Evolutionary conservation across 768 basidiomycete species (phyloP), one percentile per base, ranked within the genome.

Genomic region (Clavulina sp.): DNA sequence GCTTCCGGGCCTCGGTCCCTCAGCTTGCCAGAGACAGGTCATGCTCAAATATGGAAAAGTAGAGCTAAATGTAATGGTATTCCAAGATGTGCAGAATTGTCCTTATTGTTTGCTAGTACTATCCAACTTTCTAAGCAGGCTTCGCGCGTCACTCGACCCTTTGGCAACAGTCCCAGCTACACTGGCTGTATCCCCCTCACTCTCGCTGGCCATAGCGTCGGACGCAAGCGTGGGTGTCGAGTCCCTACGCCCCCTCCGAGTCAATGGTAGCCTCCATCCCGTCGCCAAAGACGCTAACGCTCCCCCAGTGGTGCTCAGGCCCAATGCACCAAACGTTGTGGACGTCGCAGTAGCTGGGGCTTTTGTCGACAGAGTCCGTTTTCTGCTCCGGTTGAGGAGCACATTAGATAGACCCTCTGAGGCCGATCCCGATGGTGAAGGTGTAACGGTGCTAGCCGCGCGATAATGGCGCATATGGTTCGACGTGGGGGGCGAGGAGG

Each of bases 351-450:
- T 53, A 2, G 52, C 33, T 31, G 48, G 40, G 9, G 52, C 40
- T 21, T 51, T 53, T 5, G 52, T 50, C 2, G 49, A 51, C 23
- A 72, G 68, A 36, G 79, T 77, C 54, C 80, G 68, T 50, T 75
- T 67, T 49, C 81, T 69, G 55, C 67, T 67, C 28, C 46, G 58
- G 29, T 28, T 58, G 23, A 62, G 62, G 52, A 62, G 60, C 52
- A 66, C 65, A 44, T 60, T 74, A 2, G 71, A 63, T 66, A 82
- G 70, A 6, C 76, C 81, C 23, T 81, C 80, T 13, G 76, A 70
- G 4, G 76, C 67, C 0, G 77, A 77, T 41, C 71, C 80, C 44
- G 76, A 73, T 0, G 80, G 76, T 1, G 78, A 78, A 2, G 80
- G 75, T 6, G 60, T 59, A 32, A n/a, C n/a, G n/a, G n/a, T n/a